These are phyloP conservation scores for Colletotrichum somersetense DNA, from an alignment of 2,329 filamentous ascomycete species.

Conservation along the genomic window DNA sequence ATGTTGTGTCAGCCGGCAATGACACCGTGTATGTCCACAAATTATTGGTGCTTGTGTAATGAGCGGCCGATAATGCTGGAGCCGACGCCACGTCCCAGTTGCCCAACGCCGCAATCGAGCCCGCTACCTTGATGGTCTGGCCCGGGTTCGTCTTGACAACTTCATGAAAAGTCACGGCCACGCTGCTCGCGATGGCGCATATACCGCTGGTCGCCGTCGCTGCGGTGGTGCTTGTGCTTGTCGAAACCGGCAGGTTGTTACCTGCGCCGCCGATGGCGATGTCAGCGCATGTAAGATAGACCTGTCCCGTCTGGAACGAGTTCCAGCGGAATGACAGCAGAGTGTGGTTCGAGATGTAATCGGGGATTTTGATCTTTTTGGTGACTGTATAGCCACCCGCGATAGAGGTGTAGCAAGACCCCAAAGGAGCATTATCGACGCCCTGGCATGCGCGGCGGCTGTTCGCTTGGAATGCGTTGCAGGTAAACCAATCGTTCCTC, in stretches of 20 bases:
- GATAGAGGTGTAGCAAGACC: slow-evolving; percentile 65
- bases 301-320: slow-evolving; percentile 65
- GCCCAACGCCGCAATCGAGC: slow-evolving; percentile 56
- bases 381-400: slow-evolving; percentile 66
- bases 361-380: slow-evolving; percentile 64
- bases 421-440: slow-evolving; percentile 58
- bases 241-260: slow-evolving; percentile 40
- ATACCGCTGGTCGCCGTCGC: slow-evolving; percentile 40
- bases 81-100: slow-evolving; percentile 56
- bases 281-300: slow-evolving; percentile 67
- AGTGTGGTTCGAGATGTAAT: slow-evolving; percentile 63
- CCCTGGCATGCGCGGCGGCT: slow-evolving; percentile 57
- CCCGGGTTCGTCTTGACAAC: slow-evolving; percentile 59
- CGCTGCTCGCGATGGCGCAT: slow-evolving; percentile 51
- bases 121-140: slow-evolving; percentile 63
- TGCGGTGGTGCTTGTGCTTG: slow-evolving; percentile 41
- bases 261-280: slow-evolving; percentile 56
- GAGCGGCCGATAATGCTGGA: slow-evolving; percentile 61
- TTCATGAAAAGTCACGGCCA: slow-evolving; percentile 58
- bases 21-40: slow-evolving; percentile 67
- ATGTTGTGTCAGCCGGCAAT: slow-evolving; percentile 63
- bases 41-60: slow-evolving; percentile 67
- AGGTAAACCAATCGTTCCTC: slow-evolving; percentile 68
- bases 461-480: slow-evolving; percentile 57
- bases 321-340: slow-evolving; percentile 67